These are phyloP conservation scores for Aulographum hederae DNA, from an alignment of 2,329 filamentous ascomycete genomes.

Conservation along the genomic window DNA sequence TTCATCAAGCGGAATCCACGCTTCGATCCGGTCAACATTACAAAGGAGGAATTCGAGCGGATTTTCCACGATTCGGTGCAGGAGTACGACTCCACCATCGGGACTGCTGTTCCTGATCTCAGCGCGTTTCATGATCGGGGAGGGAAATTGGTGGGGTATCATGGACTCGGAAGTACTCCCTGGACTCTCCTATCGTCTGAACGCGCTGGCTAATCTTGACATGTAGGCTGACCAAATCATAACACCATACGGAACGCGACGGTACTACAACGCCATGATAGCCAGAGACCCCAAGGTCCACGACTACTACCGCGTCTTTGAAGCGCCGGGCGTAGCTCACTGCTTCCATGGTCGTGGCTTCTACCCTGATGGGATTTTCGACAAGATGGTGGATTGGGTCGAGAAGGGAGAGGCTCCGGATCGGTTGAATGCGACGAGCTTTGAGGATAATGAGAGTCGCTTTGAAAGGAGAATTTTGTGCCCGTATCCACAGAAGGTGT, in stretches of 20 bases:
- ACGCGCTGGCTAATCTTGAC: not conserved
- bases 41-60: conserved; percentile 9
- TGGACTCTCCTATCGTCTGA: too few species aligned
- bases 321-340: conserved; percentile 6
- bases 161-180: conserved; percentile 19
- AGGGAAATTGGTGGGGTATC: conserved; percentile 25
- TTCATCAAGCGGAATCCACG: conserved; percentile 15
- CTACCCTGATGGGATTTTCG: conserved; percentile 3
- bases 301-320: conserved; percentile 7
- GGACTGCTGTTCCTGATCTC: conserved; percentile 19
- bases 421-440: conserved; percentile 1
- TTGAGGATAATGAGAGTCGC: not conserved
- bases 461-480: conserved; percentile 1
- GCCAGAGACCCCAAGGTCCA: conserved; percentile 3
- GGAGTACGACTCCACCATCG: conserved; percentile 18
- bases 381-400: conserved; percentile 4
- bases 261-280: conserved; percentile 2
- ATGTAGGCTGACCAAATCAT: conserved; percentile 4
- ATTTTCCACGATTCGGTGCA: conserved; percentile 11
- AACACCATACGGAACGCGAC: not conserved
- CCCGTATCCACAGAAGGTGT: conserved; percentile 3
- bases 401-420: conserved; percentile 4
- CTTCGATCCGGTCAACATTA: conserved; percentile 15
- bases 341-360: conserved; percentile 2
- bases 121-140: conserved; percentile 16